phyloP scores from a whole-genome alignment of 2,329 filamentous ascomycete genomes.

The Venturia asperata region DNA sequence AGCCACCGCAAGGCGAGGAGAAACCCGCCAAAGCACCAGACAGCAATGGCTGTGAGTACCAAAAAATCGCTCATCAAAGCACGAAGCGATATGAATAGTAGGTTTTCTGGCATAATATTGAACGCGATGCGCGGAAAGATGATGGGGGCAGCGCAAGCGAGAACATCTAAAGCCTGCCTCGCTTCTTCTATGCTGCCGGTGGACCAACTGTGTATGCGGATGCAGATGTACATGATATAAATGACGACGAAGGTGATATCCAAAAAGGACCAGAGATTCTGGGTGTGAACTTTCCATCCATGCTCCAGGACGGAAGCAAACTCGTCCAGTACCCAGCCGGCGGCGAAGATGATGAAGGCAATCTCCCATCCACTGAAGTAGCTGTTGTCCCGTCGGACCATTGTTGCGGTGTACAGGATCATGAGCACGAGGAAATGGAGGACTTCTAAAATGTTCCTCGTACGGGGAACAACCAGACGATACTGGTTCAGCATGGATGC shows the following conservation, averaged over 20 bases:
- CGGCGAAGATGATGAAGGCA: slow-evolving; percentile 64
- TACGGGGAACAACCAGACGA: slow-evolving; percentile 73
- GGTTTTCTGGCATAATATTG: slow-evolving; percentile 74
- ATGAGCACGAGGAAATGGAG: slow-evolving; percentile 66
- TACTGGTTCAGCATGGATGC: slow-evolving; percentile 78
- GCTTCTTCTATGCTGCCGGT: slow-evolving; percentile 43
- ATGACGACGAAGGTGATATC: slow-evolving; percentile 71
- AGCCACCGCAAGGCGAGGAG: slow-evolving; percentile 74
- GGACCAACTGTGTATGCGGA: slow-evolving; percentile 60
- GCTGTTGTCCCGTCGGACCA: slow-evolving; percentile 58
- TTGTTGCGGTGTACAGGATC: slow-evolving; percentile 61
- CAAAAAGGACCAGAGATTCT: slow-evolving; percentile 83
- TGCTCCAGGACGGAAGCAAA: slow-evolving; percentile 71
- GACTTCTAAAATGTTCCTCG: slow-evolving; percentile 66
- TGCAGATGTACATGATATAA: slow-evolving; percentile 59
- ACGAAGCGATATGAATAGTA: slow-evolving; percentile 71
- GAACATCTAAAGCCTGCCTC: slow-evolving; percentile 66
- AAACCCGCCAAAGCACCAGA: slow-evolving; percentile 81
- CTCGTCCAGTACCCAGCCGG: slow-evolving; percentile 74
- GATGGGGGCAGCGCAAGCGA: slow-evolving; percentile 72
- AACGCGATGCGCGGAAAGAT: slow-evolving; percentile 74
- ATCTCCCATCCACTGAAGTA: slow-evolving; percentile 53
- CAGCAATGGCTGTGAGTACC: slow-evolving; percentile 65
- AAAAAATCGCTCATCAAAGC: slow-evolving; percentile 84
- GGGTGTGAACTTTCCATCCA: slow-evolving; percentile 72